Percentiles rank a stretch among this genome's conserved stretches.
phyloP scores from a whole-genome alignment of 768 basidiomycete species.

The Pulveroboletus sp. region DNA sequence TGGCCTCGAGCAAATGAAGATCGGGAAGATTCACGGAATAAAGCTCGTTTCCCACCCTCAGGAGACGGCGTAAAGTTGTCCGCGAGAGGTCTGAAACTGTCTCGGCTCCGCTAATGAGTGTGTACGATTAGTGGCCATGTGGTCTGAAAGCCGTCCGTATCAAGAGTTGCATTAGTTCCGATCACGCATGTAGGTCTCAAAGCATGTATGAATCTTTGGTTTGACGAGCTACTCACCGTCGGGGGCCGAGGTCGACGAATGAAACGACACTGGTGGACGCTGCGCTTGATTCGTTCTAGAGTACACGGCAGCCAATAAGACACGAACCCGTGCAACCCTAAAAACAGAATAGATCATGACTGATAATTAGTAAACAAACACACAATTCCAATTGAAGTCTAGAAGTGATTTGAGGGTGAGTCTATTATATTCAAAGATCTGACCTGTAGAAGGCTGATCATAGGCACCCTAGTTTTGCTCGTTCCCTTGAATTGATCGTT shows the following conservation, averaged over 20 bases:
- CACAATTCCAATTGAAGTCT: background rate
- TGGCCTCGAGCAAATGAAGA: conserved; percentile 36
- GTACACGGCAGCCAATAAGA: background rate
- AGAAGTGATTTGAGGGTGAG: conserved; percentile 8
- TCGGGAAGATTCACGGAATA: conserved; percentile 37
- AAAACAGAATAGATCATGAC: conserved; percentile 1
- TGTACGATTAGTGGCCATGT: conserved; percentile 18
- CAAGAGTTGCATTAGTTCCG: conserved; percentile 1
- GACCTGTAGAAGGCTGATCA: background rate
- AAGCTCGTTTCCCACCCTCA: conserved; percentile 44
- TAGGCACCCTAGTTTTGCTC: conserved; percentile 8
- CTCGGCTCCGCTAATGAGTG: background rate
- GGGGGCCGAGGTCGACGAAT: background rate
- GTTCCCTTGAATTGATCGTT: conserved; percentile 12
- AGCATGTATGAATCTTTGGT: conserved; percentile 4
- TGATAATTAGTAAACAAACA: background rate
- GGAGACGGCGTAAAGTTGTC: conserved; percentile 27
- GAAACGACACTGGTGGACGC: background rate
- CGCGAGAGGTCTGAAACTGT: background rate
- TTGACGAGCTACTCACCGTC: background rate
- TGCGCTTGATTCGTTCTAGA: background rate
- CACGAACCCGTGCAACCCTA: background rate
- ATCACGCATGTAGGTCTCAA: background rate
- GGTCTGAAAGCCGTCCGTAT: background rate
- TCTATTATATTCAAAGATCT: background rate